Base-by-base conservation (phyloP, 345 rosid genomes). In the Linum usitatissimum region DNA sequence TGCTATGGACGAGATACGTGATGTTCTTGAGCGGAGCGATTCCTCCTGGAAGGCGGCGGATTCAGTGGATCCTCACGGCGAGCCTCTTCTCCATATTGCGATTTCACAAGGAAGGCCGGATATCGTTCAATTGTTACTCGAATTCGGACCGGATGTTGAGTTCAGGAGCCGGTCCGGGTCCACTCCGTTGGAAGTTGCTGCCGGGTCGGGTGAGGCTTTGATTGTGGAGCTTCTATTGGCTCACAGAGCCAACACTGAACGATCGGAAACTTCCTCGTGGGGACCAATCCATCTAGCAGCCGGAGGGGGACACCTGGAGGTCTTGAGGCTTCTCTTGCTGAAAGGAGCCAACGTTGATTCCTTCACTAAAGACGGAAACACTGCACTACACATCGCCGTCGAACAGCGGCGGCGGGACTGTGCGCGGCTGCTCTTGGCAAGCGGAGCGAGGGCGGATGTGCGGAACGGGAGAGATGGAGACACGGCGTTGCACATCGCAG, bases 241-340 rank as follows among this genome's bases (percentile, higher is more conserved):
- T 5, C 81, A 67, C 17, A 62, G 70, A 55, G 88, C 84, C 17
- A 72, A 62, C 64, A 66, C 77, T 1, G 81, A 81, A 45, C 63
- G 79, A 42, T 75, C 84, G 4, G 76, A 76, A 49, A 48, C 73
- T 0, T 83, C 88, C 0, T 36, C 63, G 30, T 60, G 68, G 76
- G 88, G 88, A 9, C 82, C 88, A 0, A 76, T 81, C 62, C 91
- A 86, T 54, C 71, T 76, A 14, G 88, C 91, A 2, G 65, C 71
- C 2, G 68, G 58, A n/a, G 68, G 1, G 9, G 51, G 86, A 10
- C 83, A 83, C 73, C 9, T 75, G 3, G 86, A 81, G 61, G 78
- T 78, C 0, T 28, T 81, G 54, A 76, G 76, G 76, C 86, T 86
- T 34, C 77, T 85, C 55, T 65, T 86, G 15, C 67, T 76, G 6